Conservation (phyloP, 495 filamentous ascomycete species). For the Trichoderma gamsii region DNA sequence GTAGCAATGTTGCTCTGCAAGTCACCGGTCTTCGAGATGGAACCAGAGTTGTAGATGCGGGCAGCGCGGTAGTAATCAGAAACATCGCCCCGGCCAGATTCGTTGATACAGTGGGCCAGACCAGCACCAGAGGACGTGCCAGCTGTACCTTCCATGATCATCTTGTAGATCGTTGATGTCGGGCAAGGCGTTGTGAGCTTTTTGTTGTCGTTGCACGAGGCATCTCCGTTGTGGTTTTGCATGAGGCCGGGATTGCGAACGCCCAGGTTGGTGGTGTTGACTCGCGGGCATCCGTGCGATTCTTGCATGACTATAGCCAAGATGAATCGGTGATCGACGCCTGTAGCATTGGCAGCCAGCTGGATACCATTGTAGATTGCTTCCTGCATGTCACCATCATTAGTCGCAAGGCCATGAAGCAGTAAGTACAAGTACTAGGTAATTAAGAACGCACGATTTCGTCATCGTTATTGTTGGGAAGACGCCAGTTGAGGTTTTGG, state of each 20-base stretch:
- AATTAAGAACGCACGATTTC: background rate
- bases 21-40: constrained; percentile 14
- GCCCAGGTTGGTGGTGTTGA: background rate
- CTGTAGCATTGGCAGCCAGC: background rate
- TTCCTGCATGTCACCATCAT: background rate
- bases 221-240: background rate
- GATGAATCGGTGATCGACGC: background rate
- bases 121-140: background rate
- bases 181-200: constrained; percentile 21
- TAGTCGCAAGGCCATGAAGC: background rate
- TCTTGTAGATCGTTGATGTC: background rate
- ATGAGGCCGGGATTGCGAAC: background rate
- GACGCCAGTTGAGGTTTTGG: background rate
- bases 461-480: background rate
- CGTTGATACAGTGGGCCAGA: background rate
- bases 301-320: background rate
- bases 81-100: constrained; percentile 17
- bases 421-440: background rate
- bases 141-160: background rate
- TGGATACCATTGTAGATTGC: constrained; percentile 1
- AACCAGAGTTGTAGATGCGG: constrained; percentile 3
- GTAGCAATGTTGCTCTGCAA: constrained; percentile 32
- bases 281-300: background rate
- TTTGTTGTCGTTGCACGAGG: constrained; percentile 18
- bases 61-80: constrained; percentile 24